A percentile compares a stretch with the other conserved stretches of the same genome.
These are phyloP conservation scores for Theileria annulata DNA, from an alignment of 169 alveolate genomes.

Conservation along the genomic window DNA sequence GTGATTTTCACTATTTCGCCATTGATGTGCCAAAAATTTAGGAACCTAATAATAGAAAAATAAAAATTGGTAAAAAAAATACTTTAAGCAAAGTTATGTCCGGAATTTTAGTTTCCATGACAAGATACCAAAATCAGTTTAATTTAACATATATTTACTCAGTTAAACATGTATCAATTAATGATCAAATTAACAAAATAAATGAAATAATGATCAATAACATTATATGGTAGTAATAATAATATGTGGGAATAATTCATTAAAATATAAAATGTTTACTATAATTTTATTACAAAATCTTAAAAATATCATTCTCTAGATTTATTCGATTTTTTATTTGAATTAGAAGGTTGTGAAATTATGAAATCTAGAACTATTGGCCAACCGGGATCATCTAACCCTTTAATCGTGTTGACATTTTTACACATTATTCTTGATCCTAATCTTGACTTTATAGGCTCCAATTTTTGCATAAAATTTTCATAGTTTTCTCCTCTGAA, in stretches of 20 bases:
- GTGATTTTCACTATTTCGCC: slow-evolving; percentile 58
- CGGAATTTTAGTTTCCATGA: slow-evolving; percentile 14
- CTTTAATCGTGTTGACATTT: slow-evolving; percentile 18
- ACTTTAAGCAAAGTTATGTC: slow-evolving; percentile 20
- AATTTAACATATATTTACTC: not conserved
- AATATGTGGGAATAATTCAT: not conserved
- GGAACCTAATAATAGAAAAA: slow-evolving; percentile 42
- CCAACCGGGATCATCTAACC: slow-evolving; percentile 33
- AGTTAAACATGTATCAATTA: not conserved
- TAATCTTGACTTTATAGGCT: slow-evolving; percentile 14
- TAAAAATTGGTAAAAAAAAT: not conserved
- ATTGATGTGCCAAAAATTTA: slow-evolving; percentile 59
- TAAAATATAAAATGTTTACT: not conserved
- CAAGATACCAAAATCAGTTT: not conserved
- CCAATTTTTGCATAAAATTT: slow-evolving; percentile 13
- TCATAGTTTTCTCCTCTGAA: slow-evolving; percentile 10
- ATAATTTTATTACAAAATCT: not conserved
- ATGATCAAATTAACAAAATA: not conserved
- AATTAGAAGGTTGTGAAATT: slow-evolving; percentile 15
- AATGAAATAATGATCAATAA: not conserved
- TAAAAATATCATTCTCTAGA: not conserved
- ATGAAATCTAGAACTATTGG: slow-evolving; percentile 15
- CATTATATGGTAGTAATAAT: slow-evolving; percentile 1
- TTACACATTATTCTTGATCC: slow-evolving; percentile 17
- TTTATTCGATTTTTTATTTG: slow-evolving; percentile 9